These are phyloP conservation scores for Vigna nakashimae DNA, from an alignment of 306 rosid species.

Conservation along the genomic window DNA sequence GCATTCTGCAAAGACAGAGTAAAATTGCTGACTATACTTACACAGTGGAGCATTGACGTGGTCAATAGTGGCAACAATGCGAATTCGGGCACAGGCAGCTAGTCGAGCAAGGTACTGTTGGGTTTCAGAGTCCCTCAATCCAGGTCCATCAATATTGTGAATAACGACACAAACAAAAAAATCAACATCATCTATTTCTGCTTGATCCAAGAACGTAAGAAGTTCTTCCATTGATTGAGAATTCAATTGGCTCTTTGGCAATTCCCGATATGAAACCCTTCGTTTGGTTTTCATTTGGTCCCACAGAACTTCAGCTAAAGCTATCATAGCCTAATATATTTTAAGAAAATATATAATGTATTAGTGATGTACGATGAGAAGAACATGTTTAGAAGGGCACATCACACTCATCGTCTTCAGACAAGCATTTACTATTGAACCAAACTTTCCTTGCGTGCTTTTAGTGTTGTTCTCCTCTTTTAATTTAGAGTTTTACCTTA, in stretches of 20 bases:
- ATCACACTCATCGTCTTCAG: background rate
- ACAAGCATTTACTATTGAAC: background rate
- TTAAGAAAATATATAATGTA: background rate
- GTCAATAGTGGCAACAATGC: conserved; percentile 80
- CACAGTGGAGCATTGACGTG: conserved; percentile 87
- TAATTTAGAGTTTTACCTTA: background rate
- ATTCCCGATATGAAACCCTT: conserved; percentile 49
- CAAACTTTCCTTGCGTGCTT: background rate
- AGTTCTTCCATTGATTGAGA: conserved; percentile 81
- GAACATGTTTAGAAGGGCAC: conserved; percentile 20
- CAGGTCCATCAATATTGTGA: conserved; percentile 96
- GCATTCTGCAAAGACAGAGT: conserved; percentile 30
- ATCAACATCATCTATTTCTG: conserved; percentile 53
- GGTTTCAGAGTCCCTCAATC: conserved; percentile 81
- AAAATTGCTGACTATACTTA: conserved; percentile 50
- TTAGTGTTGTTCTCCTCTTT: background rate
- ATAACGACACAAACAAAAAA: conserved; percentile 68
- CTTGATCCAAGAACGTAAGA: conserved; percentile 75
- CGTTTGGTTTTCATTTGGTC: conserved; percentile 72
- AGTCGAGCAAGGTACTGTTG: conserved; percentile 82
- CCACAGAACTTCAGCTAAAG: conserved; percentile 75
- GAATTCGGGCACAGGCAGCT: conserved; percentile 77
- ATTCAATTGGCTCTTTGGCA: conserved; percentile 59
- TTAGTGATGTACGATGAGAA: conserved; percentile 10
- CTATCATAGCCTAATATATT: conserved; percentile 62